phyloP scores from a whole-genome alignment of 2,329 filamentous ascomycete species.

The Nigrospora oryzae region DNA sequence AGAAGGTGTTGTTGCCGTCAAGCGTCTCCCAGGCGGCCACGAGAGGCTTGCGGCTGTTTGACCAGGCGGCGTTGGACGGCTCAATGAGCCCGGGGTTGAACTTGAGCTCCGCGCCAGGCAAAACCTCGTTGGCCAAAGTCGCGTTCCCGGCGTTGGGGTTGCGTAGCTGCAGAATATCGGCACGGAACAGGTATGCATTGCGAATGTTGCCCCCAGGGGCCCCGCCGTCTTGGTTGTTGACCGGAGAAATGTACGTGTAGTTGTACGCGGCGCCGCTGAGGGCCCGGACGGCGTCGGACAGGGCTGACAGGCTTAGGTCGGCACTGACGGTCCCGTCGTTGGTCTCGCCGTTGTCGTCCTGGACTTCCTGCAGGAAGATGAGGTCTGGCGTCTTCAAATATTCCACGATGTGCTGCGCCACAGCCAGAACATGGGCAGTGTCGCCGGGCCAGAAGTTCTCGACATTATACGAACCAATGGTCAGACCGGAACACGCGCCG shows the following conservation, averaged over 20 bases:
- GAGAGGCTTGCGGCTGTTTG: conserved; percentile 56
- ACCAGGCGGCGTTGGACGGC: conserved; percentile 51
- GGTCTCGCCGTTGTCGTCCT: conserved; percentile 55
- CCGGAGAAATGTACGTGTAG: conserved; percentile 51
- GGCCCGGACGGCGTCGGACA: conserved; percentile 41
- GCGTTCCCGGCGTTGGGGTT: conserved; percentile 47
- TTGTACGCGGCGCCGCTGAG: conserved; percentile 44
- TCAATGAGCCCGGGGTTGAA: conserved; percentile 65
- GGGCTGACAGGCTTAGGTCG: conserved; percentile 49
- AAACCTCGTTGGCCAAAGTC: conserved; percentile 47
- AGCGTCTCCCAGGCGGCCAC: conserved; percentile 56
- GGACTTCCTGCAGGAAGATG: conserved; percentile 62
- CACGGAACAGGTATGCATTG: conserved; percentile 60
- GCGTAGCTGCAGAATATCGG: conserved; percentile 48
- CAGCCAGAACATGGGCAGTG: conserved; percentile 42
- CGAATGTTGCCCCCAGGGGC: conserved; percentile 66
- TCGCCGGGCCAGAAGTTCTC: conserved; percentile 53
- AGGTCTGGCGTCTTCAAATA: conserved; percentile 56
- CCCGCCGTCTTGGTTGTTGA: conserved; percentile 55
- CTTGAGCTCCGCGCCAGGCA: conserved; percentile 48
- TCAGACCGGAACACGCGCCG: conserved; percentile 51
- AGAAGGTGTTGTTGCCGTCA: conserved; percentile 46
- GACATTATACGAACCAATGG: conserved; percentile 60
- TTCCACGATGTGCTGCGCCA: conserved; percentile 58
- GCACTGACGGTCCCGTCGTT: conserved; percentile 50